These are phyloP conservation scores for Tylopilus plumbeoviolaceoides DNA, from an alignment of 768 basidiomycete genomes.

Conservation along the genomic window DNA sequence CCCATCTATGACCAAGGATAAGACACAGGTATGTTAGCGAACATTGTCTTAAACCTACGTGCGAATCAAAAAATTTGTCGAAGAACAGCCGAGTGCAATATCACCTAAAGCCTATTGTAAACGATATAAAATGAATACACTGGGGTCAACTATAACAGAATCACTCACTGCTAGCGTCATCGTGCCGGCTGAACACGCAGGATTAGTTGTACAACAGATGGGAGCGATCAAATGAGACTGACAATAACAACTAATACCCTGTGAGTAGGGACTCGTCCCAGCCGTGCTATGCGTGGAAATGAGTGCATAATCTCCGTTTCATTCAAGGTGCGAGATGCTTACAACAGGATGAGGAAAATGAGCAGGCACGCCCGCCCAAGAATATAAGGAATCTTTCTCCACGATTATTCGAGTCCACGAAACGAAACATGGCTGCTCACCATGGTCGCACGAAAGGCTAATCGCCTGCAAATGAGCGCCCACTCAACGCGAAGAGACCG, in stretches of 20 bases:
- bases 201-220: neutral
- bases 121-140: neutral
- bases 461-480: conserved; percentile 8
- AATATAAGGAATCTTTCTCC: conserved; percentile 19
- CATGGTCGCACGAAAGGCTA: conserved; percentile 16
- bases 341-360: conserved; percentile 9
- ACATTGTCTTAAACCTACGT: conserved; percentile 11
- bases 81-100: conserved; percentile 18
- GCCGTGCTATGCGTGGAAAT: conserved; percentile 1
- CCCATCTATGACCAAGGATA: conserved; percentile 15
- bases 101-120: conserved; percentile 1
- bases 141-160: no score
- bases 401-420: neutral
- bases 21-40: neutral
- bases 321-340: neutral
- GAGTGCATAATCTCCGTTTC: neutral
- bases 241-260: conserved; percentile 2
- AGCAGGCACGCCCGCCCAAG: conserved; percentile 13
- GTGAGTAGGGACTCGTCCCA: neutral
- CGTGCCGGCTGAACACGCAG: neutral
- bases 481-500: conserved; percentile 17
- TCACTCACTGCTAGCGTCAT: conserved; percentile 6
- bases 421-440: conserved; percentile 10
- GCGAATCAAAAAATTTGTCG: conserved; percentile 22
- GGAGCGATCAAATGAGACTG: conserved; percentile 3